phyloP scores from a whole-genome alignment of 345 rosid genomes.

The Euphorbia tirucalli region DNA sequence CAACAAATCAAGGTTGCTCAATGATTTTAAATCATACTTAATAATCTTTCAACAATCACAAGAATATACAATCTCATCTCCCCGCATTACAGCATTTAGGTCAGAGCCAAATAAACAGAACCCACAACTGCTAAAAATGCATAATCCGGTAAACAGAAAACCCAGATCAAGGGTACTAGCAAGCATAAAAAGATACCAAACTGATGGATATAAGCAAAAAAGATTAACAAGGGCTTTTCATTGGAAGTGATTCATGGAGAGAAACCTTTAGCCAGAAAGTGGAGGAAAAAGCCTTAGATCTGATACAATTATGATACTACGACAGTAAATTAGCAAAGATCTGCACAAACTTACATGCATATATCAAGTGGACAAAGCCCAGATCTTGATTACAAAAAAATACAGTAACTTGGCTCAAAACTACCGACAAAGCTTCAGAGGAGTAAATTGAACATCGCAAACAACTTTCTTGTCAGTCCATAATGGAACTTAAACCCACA shows the following conservation, averaged over 20 bases:
- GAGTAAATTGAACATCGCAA: slow-evolving; percentile 8
- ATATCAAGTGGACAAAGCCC: slow-evolving; percentile 24
- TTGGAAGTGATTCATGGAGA: no score
- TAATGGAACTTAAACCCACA: slow-evolving; percentile 6
- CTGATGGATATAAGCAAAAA: no score
- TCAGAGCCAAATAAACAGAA: no score
- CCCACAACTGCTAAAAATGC: no score
- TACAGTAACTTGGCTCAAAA: slow-evolving; percentile 9
- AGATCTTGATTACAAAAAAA: slow-evolving; percentile 29
- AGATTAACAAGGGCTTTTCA: no score
- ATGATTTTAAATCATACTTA: no score
- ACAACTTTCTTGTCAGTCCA: slow-evolving; percentile 6
- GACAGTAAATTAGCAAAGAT: slow-evolving; percentile 27
- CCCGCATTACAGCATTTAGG: no score
- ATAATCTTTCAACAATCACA: background rate
- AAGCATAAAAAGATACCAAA: no score
- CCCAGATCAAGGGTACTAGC: slow-evolving; percentile 30
- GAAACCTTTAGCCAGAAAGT: background rate
- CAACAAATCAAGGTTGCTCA: background rate
- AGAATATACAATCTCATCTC: background rate
- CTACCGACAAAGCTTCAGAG: slow-evolving; percentile 11
- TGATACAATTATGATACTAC: slow-evolving; percentile 19
- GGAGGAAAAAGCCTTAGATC: no score
- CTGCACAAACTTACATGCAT: slow-evolving; percentile 23
- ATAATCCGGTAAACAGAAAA: background rate